Percentiles rank a stretch among this genome's conserved stretches.
Conservation (phyloP, 108 stramenopile genomes). For the Thalassiosira profunda region DNA sequence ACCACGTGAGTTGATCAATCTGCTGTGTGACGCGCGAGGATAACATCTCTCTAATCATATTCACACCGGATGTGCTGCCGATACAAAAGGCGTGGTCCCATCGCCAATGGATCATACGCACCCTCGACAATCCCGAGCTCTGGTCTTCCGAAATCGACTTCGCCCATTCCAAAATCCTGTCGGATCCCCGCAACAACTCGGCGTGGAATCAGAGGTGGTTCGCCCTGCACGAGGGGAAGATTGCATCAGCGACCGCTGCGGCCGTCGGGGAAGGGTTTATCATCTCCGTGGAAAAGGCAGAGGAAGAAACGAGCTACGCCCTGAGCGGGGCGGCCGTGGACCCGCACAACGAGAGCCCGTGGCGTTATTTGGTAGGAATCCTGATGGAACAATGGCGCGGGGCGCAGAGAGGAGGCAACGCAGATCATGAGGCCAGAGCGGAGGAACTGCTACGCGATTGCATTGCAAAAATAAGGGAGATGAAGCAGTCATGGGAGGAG, state of each 20-base stretch:
- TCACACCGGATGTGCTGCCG: no score
- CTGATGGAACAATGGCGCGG: constrained; percentile 72
- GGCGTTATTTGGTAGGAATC: constrained; percentile 80
- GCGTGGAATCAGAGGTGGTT: constrained; percentile 99
- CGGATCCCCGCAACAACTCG: constrained; percentile 96
- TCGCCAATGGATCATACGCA: constrained; percentile 90
- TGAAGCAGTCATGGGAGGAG: constrained; percentile 39
- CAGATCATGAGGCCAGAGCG: constrained; percentile 14
- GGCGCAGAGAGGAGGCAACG: constrained; percentile 19
- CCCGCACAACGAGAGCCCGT: constrained; percentile 90
- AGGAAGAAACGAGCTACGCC: constrained; percentile 70
- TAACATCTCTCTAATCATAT: no score
- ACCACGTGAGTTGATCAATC: constrained; percentile 74
- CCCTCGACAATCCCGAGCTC: constrained; percentile 51
- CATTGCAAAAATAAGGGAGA: constrained; percentile 34
- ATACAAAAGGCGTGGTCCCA: constrained; percentile 86
- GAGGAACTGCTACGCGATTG: constrained; percentile 15
- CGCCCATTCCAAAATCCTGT: constrained; percentile 59
- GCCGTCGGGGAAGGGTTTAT: constrained; percentile 18
- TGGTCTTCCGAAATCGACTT: constrained; percentile 86
- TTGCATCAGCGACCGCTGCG: constrained; percentile 1
- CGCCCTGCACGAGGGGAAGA: constrained; percentile 67
- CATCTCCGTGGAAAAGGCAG: constrained; percentile 45
- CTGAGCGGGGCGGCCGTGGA: constrained; percentile 61
- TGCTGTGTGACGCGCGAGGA: no score